Evolutionary conservation across 2,329 filamentous ascomycete species (phyloP).

Genomic region (Botrytis squamosa): DNA sequence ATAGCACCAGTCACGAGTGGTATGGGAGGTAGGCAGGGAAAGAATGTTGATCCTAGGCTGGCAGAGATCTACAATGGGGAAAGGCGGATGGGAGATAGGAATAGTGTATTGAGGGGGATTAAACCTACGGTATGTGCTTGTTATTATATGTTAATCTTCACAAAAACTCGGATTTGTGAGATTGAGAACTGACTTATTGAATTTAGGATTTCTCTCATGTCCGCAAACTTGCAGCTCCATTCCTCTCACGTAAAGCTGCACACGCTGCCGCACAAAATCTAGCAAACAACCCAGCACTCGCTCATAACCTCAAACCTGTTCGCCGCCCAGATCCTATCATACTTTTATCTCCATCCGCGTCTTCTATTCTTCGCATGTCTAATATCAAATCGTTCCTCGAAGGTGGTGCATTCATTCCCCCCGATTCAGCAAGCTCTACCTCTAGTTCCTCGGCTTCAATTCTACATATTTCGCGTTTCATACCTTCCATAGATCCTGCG

Average conservation of each 20-base stretch:
- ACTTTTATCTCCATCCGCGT: constrained; percentile 91
- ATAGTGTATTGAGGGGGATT: constrained; percentile 79
- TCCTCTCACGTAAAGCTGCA: constrained; percentile 62
- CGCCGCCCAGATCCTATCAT: constrained; percentile 81
- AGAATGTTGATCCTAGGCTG: constrained; percentile 74
- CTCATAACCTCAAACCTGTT: constrained; percentile 54
- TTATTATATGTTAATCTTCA: neutral
- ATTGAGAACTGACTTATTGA: neutral
- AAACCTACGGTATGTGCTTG: constrained; percentile 72
- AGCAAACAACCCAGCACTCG: constrained; percentile 47
- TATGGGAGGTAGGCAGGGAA: constrained; percentile 56
- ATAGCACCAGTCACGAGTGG: constrained; percentile 42
- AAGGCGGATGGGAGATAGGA: constrained; percentile 87
- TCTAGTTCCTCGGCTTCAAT: constrained; percentile 71
- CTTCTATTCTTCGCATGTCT: constrained; percentile 88
- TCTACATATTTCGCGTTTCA: constrained; percentile 76
- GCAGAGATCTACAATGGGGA: constrained; percentile 90
- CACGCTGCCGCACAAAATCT: constrained; percentile 41
- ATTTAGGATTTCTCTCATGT: constrained; percentile 87
- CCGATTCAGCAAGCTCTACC: constrained; percentile 61
- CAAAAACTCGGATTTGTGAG: neutral
- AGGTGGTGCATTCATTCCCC: constrained; percentile 74
- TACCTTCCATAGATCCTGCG: constrained; percentile 68
- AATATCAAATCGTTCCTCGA: constrained; percentile 96
- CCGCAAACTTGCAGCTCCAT: constrained; percentile 77